These are phyloP conservation scores for Angophora floribunda DNA, from an alignment of 345 rosid species.

Conservation along the genomic window DNA sequence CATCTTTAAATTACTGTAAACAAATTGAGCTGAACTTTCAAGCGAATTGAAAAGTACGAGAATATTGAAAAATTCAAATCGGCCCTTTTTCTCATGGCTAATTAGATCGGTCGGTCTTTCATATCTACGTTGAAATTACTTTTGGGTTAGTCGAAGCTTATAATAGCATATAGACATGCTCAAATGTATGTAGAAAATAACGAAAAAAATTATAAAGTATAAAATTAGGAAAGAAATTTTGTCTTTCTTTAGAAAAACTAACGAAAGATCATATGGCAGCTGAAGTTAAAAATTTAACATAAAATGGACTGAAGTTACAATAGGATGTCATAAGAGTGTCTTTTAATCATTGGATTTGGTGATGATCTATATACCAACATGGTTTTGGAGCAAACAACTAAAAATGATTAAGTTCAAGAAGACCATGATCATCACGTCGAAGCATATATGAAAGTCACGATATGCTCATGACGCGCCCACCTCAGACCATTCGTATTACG, in stretches of 20 bases:
- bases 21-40: background rate
- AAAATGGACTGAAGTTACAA: background rate
- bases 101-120: background rate
- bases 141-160: background rate
- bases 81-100: background rate
- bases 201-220: background rate
- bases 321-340: background rate
- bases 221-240: background rate
- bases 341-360: too few species aligned
- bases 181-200: background rate
- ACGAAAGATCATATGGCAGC: background rate
- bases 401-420: background rate
- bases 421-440: background rate
- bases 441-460: background rate
- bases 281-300: background rate
- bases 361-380: too few species aligned
- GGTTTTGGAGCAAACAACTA: background rate
- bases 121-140: background rate
- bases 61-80: background rate
- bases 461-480: background rate
- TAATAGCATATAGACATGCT: background rate
- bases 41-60: background rate
- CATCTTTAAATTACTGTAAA: background rate
- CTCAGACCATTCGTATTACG: background rate
- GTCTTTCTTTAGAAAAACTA: background rate